Conservation (phyloP, 2,329 filamentous ascomycete genomes). For the Arthrinium puccinioides region DNA sequence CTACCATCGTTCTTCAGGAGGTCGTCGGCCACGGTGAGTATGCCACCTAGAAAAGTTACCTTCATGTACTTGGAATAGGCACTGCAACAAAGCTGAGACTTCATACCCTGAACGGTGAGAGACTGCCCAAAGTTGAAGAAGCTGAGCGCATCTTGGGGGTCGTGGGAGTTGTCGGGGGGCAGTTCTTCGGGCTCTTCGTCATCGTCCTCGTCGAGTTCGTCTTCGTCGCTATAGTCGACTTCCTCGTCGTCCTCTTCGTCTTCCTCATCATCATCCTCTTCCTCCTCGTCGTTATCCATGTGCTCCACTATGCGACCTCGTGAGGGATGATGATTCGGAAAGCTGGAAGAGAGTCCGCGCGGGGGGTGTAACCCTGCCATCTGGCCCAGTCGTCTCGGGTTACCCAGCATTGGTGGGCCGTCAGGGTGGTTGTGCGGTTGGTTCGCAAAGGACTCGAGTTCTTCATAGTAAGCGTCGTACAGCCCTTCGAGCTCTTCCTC, state of each 20-base stretch:
- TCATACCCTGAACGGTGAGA: slow-evolving; percentile 79
- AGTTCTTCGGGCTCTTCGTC: slow-evolving; percentile 41
- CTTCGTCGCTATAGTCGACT: slow-evolving; percentile 39
- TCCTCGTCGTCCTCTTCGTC: slow-evolving; percentile 37
- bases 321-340: slow-evolving; percentile 61
- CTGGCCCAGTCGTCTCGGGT: slow-evolving; percentile 55
- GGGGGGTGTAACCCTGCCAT: slow-evolving; percentile 48
- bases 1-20: slow-evolving; percentile 97
- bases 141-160: slow-evolving; percentile 28
- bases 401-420: slow-evolving; percentile 60
- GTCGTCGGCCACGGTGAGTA: slow-evolving; percentile 97
- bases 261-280: slow-evolving; percentile 47
- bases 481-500: slow-evolving; percentile 96
- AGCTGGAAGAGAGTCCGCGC: slow-evolving; percentile 50
- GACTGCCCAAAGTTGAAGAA: slow-evolving; percentile 98
- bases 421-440: slow-evolving; percentile 61
- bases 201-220: slow-evolving; percentile 38
- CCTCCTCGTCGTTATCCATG: slow-evolving; percentile 47
- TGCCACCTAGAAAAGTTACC: slow-evolving; percentile 65
- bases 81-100: slow-evolving; percentile 8
- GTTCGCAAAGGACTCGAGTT: slow-evolving; percentile 95
- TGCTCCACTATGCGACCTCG: slow-evolving; percentile 68
- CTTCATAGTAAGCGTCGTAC: slow-evolving; percentile 97
- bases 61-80: slow-evolving; percentile 13
- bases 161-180: slow-evolving; percentile 60